Conservation (phyloP, 495 filamentous ascomycete species). For the Bacidia gigantensis region DNA sequence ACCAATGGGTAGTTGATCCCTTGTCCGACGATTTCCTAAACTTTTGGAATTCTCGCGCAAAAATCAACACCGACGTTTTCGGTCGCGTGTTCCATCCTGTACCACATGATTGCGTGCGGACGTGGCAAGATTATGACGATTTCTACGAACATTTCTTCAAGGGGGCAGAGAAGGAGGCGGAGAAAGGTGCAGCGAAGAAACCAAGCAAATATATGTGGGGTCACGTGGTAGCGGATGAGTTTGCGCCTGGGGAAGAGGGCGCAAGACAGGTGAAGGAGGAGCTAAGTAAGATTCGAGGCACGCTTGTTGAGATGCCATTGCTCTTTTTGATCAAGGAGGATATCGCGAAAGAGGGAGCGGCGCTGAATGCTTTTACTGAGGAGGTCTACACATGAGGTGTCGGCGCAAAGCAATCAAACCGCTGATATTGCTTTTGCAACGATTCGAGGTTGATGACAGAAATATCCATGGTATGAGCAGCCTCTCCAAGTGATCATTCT, state of each 20-base stretch:
- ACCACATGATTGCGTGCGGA: conserved; percentile 64
- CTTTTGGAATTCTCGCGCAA: conserved; percentile 62
- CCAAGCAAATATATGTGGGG: conserved; percentile 53
- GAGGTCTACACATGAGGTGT: conserved; percentile 73
- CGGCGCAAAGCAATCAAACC: too few species aligned
- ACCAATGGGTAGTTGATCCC: conserved; percentile 62
- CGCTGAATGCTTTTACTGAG: conserved; percentile 68
- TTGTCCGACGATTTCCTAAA: conserved; percentile 49
- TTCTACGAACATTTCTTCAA: conserved; percentile 71
- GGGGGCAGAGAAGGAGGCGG: conserved; percentile 30
- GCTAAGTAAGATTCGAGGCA: conserved; percentile 61
- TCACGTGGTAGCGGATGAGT: conserved; percentile 74
- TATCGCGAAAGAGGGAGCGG: conserved; percentile 72
- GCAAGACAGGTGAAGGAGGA: conserved; percentile 67
- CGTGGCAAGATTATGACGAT: conserved; percentile 74
- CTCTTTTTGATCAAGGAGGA: conserved; percentile 78
- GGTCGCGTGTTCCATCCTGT: conserved; percentile 76
- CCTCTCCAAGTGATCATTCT: too few species aligned
- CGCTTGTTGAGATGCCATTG: conserved; percentile 83
- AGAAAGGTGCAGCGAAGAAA: conserved; percentile 28
- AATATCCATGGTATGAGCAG: too few species aligned
- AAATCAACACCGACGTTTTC: conserved; percentile 75
- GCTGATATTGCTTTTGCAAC: too few species aligned
- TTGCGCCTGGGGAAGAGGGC: conserved; percentile 46
- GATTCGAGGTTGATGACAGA: too few species aligned